Percentiles rank a stretch among this genome's conserved stretches.
Conservation (phyloP, 306 rosid species). For the Begonia loranthoides region DNA sequence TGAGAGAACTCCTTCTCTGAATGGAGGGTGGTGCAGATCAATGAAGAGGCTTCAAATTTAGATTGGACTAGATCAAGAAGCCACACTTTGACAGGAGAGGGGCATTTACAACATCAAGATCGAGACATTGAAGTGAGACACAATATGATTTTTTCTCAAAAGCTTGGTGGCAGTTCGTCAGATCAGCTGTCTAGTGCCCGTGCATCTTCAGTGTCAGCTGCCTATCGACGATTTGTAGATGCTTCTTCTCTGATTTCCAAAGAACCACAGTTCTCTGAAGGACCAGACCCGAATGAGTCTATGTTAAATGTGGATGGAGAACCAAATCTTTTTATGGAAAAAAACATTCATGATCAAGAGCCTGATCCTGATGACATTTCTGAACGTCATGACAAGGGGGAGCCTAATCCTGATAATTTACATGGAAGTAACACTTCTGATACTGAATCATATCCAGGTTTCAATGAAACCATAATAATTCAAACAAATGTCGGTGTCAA, state of each 20-base stretch:
- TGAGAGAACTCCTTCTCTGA: no score
- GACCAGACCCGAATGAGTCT: conserved; percentile 32
- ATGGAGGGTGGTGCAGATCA: conserved; percentile 33
- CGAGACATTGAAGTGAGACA: conserved; percentile 28
- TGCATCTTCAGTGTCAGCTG: conserved; percentile 71
- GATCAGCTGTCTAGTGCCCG: conserved; percentile 46
- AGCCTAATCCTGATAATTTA: conserved; percentile 55
- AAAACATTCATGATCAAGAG: conserved; percentile 26
- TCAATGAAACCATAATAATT: conserved; percentile 7
- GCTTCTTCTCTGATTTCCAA: conserved; percentile 21
- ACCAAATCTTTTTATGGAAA: conserved; percentile 13
- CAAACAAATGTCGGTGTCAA: conserved; percentile 2
- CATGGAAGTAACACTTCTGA: conserved; percentile 13
- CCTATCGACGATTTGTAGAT: conserved; percentile 39
- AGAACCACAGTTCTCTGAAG: conserved; percentile 31
- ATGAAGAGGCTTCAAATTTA: conserved; percentile 72
- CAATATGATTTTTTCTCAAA: conserved; percentile 29
- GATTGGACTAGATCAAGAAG: conserved; percentile 88
- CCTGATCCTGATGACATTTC: conserved; percentile 39
- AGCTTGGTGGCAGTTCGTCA: conserved; percentile 60
- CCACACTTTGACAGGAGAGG: conserved; percentile 52
- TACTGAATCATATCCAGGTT: conserved; percentile 13
- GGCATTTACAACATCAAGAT: conserved; percentile 30
- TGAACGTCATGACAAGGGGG: conserved; percentile 20
- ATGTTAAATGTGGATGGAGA: conserved; percentile 13